Evolutionary conservation across 768 basidiomycete species (phyloP), one percentile per base, ranked within the genome.

Genomic region (Leucocoprinus leucothites): DNA sequence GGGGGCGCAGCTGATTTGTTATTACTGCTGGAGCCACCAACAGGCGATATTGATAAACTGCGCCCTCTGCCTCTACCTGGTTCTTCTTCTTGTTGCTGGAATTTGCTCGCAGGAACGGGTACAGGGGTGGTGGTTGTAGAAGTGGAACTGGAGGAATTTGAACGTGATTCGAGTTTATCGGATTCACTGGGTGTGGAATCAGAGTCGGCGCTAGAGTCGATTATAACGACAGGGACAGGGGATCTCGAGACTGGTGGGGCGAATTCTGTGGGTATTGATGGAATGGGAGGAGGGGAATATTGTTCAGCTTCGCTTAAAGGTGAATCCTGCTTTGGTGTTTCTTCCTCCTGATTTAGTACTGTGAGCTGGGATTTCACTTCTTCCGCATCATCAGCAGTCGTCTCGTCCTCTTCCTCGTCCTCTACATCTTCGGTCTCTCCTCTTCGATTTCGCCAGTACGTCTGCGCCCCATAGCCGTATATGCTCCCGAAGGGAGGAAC

Each of bases 401-500:
- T 66, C n/a, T n/a, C n/a, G 28, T 65, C 63, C 48, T 60, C 52
- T 36, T 56, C 55, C 8, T 65, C 53, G 11, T 50, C 60, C 16
- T 53, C 58, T 34, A 68, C 66, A 25, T 59, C 61, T 16, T 57
- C 60, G 8, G 58, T 61, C 24, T 58, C 57, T 31, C 65, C 69
- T 22, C 19, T 25, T 14, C 46, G 53, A 57, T 43, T 48, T 58
- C 62, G 35, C 67, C 57, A 34, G 55, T 65, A 58, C 9, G 45
- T 41, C 2, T 24, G 40, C 21, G 51, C 48, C 16, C 48, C 46
- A 38, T 53, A 58, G 3, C 54, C 42, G 25, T 74, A 78, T 22
- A 71, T 67, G 57, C 70, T 71, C 51, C 71, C 72, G 38, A 74
- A 63, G 25, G 77, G 76, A 1, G 87, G 87, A 14, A 85, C 84